phyloP scores from a whole-genome alignment of 1,284 basidiomycete species.

The Pyrrhoderma lamaoense region DNA sequence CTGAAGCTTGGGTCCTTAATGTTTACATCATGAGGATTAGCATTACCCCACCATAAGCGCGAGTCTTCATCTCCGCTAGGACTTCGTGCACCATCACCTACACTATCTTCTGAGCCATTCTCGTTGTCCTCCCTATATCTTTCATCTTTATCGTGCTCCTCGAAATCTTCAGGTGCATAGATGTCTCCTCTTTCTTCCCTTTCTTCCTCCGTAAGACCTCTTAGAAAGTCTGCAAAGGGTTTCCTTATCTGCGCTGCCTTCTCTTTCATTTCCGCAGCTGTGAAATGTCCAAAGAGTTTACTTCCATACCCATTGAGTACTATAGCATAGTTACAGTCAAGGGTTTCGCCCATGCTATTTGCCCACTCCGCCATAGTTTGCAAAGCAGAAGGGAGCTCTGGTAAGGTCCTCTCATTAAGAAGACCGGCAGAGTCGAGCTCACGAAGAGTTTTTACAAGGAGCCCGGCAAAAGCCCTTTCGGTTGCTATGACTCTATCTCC shows the following conservation, averaged over 20 bases:
- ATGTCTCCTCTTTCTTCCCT: conserved; percentile 20
- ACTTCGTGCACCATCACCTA: conserved; percentile 23
- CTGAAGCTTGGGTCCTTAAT: conserved; percentile 20
- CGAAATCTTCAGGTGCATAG: conserved; percentile 7
- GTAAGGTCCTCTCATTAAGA: conserved; percentile 25
- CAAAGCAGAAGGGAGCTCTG: conserved; percentile 33
- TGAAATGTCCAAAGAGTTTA: conserved; percentile 26
- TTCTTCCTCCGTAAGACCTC: conserved; percentile 23
- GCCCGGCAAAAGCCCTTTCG: conserved; percentile 32
- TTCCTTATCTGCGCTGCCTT: conserved; percentile 28
- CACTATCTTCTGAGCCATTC: conserved; percentile 24
- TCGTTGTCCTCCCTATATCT: conserved; percentile 8
- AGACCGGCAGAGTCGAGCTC: conserved; percentile 29
- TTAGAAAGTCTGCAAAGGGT: conserved; percentile 30
- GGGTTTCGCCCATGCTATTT: conserved; percentile 24
- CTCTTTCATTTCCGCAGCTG: conserved; percentile 25
- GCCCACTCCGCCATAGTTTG: conserved; percentile 26
- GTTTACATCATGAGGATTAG: conserved; percentile 16
- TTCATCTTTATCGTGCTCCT: conserved; percentile 24
- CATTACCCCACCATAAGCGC: conserved; percentile 26
- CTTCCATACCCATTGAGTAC: background rate
- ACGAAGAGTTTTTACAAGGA: conserved; percentile 31
- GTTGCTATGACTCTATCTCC: conserved; percentile 30
- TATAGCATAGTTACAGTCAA: conserved; percentile 13
- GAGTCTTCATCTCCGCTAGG: conserved; percentile 22